Evolutionary conservation across 345 rosid genomes (phyloP).

Genomic region (Moricandia moricandioides): DNA sequence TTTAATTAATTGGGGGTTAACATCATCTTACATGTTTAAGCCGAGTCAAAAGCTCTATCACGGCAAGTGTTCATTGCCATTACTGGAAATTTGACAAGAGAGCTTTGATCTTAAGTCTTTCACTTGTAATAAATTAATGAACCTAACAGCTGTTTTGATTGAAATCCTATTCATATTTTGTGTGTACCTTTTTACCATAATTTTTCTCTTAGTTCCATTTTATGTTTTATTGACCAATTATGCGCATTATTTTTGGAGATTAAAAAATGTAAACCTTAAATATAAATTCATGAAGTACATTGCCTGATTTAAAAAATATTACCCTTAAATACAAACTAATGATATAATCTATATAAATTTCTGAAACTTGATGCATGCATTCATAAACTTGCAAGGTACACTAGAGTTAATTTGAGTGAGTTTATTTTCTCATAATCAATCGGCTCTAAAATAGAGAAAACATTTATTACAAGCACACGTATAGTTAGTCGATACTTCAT

Average conservation of each 20-base stretch:
- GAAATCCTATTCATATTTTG: slow-evolving; percentile 16
- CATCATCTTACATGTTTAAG: slow-evolving; percentile 55
- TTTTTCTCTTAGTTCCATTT: slow-evolving; percentile 1
- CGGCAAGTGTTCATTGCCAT: slow-evolving; percentile 43
- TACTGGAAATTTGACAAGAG: slow-evolving; percentile 48
- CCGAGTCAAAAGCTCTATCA: slow-evolving; percentile 51
- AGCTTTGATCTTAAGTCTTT: slow-evolving; percentile 36
- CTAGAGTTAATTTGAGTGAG: not conserved
- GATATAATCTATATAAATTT: not conserved
- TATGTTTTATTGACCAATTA: not conserved
- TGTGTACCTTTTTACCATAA: not conserved
- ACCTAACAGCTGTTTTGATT: slow-evolving; percentile 38
- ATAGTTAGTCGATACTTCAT: not conserved
- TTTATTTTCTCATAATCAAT: not conserved
- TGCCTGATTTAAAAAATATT: not conserved
- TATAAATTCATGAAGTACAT: not conserved
- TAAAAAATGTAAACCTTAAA: not conserved
- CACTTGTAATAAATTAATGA: slow-evolving; percentile 13
- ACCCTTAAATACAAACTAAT: not conserved
- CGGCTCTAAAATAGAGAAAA: not conserved
- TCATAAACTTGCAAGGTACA: not conserved
- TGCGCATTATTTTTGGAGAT: not conserved
- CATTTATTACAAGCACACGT: not conserved
- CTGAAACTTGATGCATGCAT: not conserved
- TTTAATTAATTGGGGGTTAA: slow-evolving; percentile 30